phyloP scores from a whole-genome alignment of 2,329 filamentous ascomycete genomes.

The Fusarium oligoseptatum region DNA sequence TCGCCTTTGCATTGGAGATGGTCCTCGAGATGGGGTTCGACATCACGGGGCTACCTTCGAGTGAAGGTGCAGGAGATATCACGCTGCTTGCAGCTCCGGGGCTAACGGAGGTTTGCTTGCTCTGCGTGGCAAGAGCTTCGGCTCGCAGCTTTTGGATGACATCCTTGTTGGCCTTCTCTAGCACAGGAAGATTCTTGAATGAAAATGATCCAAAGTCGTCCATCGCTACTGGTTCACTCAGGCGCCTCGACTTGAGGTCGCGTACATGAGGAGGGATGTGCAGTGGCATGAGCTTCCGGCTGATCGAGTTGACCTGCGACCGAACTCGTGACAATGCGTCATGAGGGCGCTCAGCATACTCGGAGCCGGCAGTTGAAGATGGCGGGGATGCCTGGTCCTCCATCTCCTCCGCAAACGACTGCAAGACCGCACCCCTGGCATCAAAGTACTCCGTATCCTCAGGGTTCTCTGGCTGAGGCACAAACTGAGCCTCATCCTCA shows the following conservation, averaged over 20 bases:
- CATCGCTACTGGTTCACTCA: slow-evolving; percentile 88
- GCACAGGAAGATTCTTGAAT: slow-evolving; percentile 96
- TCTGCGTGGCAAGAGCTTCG: slow-evolving; percentile 82
- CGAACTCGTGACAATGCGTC: slow-evolving; percentile 93
- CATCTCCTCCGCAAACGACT: slow-evolving; percentile 93
- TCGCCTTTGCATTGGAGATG: slow-evolving; percentile 83
- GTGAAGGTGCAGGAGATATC: slow-evolving; percentile 73
- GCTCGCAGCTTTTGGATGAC: slow-evolving; percentile 96
- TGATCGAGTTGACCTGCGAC: slow-evolving; percentile 86
- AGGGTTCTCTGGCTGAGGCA: slow-evolving; percentile 91
- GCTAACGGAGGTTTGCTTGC: slow-evolving; percentile 63
- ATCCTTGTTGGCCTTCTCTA: slow-evolving; percentile 99
- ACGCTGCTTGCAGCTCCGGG: slow-evolving; percentile 57
- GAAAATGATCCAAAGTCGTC: slow-evolving; percentile 98
- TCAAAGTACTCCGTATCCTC: slow-evolving; percentile 99
- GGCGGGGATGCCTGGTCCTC: slow-evolving; percentile 88
- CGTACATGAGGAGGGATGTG: slow-evolving; percentile 97
- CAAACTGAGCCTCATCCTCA: slow-evolving; percentile 96
- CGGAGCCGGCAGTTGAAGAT: slow-evolving; percentile 75
- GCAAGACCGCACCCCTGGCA: slow-evolving; percentile 87
- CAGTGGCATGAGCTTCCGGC: slow-evolving; percentile 92
- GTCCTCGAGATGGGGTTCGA: slow-evolving; percentile 85
- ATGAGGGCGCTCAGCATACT: slow-evolving; percentile 91
- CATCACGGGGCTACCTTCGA: slow-evolving; percentile 89
- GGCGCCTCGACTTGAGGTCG: slow-evolving; percentile 85